Base-by-base conservation (phyloP, 2,329 filamentous ascomycete species). In the Alternaria alternata region DNA sequence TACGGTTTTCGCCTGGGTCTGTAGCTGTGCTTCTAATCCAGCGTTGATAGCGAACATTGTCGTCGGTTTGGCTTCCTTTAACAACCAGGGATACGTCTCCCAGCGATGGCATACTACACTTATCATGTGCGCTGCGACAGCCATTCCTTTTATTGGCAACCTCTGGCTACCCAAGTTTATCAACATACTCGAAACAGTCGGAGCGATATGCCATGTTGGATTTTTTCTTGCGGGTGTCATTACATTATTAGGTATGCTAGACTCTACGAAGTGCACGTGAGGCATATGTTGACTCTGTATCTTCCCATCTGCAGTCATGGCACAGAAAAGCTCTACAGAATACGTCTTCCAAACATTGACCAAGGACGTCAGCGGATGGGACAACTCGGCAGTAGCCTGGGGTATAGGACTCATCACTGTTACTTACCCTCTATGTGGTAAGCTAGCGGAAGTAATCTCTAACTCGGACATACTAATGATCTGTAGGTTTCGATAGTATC, bases 211-310 rank as follows among this genome's bases (percentile, higher is more conserved):
- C 9, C 83, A 85, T 57, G 72, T 85, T 9, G 64, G 80, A 12
- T 83, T 83, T 16, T 82, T 85, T 64, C 80, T 85, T 57, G 82
- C 78, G 4, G 80, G 83, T 60, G 73, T 85, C 18, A 79, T 83
- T 41, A 77, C 79, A 3, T 67, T 85, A 8, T 79, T 77, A 14
- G 32, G 32, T 36, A 36, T 14, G 32, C 6, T 16, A 4, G 32
- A 36, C 32, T 36, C 3, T 14, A 16, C 12, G 14, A 36, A 34
- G 14, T 36, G 32, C 32, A 36, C 12, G 32, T 36, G 32, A 16
- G 32, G 14, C 32, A 7, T 36, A 36, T 7, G 11, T 12, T 36
- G 14, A 36, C 14, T 36, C 14, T 14, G 4, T 36, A 3, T 12
- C 32, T 36, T 30, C 4, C 7, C 28, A 9, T 30, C 11, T 30